Base-by-base conservation (phyloP, 441 rosid genomes). In the Erodium texanum region DNA sequence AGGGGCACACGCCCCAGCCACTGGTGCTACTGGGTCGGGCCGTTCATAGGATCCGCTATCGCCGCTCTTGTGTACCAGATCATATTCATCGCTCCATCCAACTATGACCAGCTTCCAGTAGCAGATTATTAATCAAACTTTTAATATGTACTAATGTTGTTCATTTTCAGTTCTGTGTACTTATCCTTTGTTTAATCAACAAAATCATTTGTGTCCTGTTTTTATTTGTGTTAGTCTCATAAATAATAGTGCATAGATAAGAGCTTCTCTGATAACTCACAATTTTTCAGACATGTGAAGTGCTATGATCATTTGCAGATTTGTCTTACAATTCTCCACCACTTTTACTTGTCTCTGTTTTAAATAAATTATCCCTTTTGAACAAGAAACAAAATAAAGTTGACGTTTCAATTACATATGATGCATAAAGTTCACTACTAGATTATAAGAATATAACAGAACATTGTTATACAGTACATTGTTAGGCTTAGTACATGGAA, bases 1-100 rank as follows among this genome's bases (percentile, higher is more conserved):
- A 15, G 85, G 76, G 71, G 85, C 82, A 24, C 84, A 64, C 81
- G 89, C 87, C 72, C 65, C 76, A 77, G 68, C 84, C 87, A 85
- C 81, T 85, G 89, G 89, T 77, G 83, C 64, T 85, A 85, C 83
- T 85, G 89, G 89, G 74, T 82, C 7, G 89, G 89, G 5, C 87
- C 87, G 11, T 78, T 83, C 54, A 11, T 78, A 4, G 89, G 89
- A 1, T 69, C 82, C 19, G 89, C 79, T 48, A 82, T 85, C 34
- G 89, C 89, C 0, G 85, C 84, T 43, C n/a, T 76, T 0, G 75
- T 81, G 68, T 85, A 85, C 75, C 74, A 81, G 50, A 7, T 80
- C 18, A 63, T 78, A 68, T 80, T 83, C 78, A 83, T 80, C 36
- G 65, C 70, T 56, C 80, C 75, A 5, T 72, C 32, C 58, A 74